Evolutionary conservation across 2,329 filamentous ascomycete genomes (phyloP), one percentile per base, ranked within the genome.

Genomic region (Cryphonectria radicalis): DNA sequence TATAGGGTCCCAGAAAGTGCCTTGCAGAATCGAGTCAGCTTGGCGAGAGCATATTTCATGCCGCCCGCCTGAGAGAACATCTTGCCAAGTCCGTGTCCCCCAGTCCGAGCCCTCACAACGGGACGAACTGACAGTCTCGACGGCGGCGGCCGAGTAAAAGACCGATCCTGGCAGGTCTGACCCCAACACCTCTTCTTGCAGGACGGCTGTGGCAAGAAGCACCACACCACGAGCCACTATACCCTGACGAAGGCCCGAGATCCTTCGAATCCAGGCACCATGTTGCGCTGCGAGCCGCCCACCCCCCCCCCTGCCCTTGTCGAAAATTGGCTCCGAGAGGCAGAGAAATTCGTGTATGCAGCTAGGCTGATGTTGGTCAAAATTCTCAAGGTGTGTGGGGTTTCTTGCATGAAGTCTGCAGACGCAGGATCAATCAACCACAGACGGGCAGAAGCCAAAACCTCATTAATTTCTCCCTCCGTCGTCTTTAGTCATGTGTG

Each of bases 401-500:
- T 22, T 59, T 17, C 65, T 43, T 43, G 65, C 65, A 67, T 67
- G 37, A 59, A 43, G 53, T 28, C 25, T 59, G 53, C 65, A 67
- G 55, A 59, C 57, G 65, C 65, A 67, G 65, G 32, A 37, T 57
- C 53, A 67, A 32, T 60, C 65, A 43, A 67, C 35, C 40, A 57
- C 65, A n/a, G 65, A 14, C 65, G 17, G 65, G 7, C 53, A 40
- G n/a, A 28, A 14, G 55, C 28, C 65, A 59, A 59, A 22, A 22
- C n/a, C 13, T 57, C 46, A 28, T 19, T 43, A 55, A n/a, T n/a
- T 4, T 11, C 10, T 28, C 17, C 19, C n/a, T 17, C 17, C 19
- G 14, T 62, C 19, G 14, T 62, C 59, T 40, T 62, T 10, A 8
- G 25, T 35, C 57, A 7, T 10, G 19, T 19, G 10, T 17, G 10